Evolutionary conservation across 495 filamentous ascomycete species (phyloP).

Genomic region (Penicillium coffeae): DNA sequence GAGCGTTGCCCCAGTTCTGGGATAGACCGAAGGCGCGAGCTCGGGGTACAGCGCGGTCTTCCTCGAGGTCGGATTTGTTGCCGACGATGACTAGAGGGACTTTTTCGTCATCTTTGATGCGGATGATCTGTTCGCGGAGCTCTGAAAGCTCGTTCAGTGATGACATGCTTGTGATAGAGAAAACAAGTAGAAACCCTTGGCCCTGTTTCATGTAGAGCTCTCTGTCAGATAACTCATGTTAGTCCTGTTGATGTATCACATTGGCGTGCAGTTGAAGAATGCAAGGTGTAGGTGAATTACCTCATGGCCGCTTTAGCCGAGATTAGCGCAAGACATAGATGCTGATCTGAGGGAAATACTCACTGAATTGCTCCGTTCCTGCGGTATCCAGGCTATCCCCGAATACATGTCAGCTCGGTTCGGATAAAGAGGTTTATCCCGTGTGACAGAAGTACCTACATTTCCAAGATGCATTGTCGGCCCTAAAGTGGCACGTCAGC

Average conservation of each 20-base stretch:
- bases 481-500: constrained; percentile 55
- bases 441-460: constrained; percentile 53
- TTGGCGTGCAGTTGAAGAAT: background rate
- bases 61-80: constrained; percentile 95
- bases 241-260: background rate
- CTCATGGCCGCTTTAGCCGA: constrained; percentile 59
- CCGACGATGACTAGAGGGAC: constrained; percentile 95
- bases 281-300: constrained; percentile 38
- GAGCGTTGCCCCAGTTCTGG: constrained; percentile 82
- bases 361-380: constrained; percentile 97
- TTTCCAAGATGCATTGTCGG: constrained; percentile 93
- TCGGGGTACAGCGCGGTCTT: constrained; percentile 80
- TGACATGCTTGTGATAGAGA: constrained; percentile 87
- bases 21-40: constrained; percentile 81
- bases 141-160: constrained; percentile 83
- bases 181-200: constrained; percentile 96
- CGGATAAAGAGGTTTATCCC: background rate
- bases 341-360: constrained; percentile 32
- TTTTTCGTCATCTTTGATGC: constrained; percentile 90
- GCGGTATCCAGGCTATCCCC: constrained; percentile 80
- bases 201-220: constrained; percentile 97
- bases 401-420: constrained; percentile 1
- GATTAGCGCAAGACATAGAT: constrained; percentile 26
- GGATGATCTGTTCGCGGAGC: constrained; percentile 91
- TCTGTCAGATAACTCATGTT: constrained; percentile 36